These are phyloP conservation scores for Excoecaria cochinchinensis DNA, from an alignment of 345 rosid genomes.

Conservation along the genomic window DNA sequence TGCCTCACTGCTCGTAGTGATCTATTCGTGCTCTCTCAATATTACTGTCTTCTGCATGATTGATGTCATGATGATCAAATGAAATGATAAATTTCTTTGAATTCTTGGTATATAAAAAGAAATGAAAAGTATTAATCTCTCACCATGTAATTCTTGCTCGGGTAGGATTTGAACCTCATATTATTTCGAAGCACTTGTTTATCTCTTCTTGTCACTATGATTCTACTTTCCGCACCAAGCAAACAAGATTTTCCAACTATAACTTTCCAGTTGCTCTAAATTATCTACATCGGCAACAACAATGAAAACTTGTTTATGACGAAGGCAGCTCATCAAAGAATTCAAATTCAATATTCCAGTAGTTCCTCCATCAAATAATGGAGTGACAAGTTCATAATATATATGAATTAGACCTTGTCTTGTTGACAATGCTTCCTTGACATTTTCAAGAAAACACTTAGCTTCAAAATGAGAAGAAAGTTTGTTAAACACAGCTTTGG, in stretches of 20 bases:
- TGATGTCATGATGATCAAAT: too few species aligned
- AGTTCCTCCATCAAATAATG: not conserved
- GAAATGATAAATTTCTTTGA: too few species aligned
- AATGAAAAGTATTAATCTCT: too few species aligned
- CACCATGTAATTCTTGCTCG: too few species aligned
- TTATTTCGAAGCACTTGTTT: slow-evolving; percentile 1
- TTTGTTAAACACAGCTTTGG: not conserved
- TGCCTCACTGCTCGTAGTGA: too few species aligned
- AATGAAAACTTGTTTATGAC: not conserved
- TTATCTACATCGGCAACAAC: slow-evolving; percentile 11
- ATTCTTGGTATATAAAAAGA: too few species aligned
- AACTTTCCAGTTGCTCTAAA: not conserved
- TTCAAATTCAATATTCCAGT: not conserved
- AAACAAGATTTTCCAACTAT: slow-evolving; percentile 3
- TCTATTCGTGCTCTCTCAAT: too few species aligned
- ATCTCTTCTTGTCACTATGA: slow-evolving; percentile 11
- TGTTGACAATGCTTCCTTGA: slow-evolving; percentile 7
- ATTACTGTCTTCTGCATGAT: too few species aligned
- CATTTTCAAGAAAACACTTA: not conserved
- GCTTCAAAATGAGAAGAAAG: not conserved
- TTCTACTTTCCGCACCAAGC: slow-evolving; percentile 11
- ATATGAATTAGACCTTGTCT: not conserved
- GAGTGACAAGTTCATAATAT: not conserved
- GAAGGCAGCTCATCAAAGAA: not conserved
- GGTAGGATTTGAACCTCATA: not conserved